phyloP scores from a whole-genome alignment of 495 filamentous ascomycete species.

The Penicillium psychrofluorescens region DNA sequence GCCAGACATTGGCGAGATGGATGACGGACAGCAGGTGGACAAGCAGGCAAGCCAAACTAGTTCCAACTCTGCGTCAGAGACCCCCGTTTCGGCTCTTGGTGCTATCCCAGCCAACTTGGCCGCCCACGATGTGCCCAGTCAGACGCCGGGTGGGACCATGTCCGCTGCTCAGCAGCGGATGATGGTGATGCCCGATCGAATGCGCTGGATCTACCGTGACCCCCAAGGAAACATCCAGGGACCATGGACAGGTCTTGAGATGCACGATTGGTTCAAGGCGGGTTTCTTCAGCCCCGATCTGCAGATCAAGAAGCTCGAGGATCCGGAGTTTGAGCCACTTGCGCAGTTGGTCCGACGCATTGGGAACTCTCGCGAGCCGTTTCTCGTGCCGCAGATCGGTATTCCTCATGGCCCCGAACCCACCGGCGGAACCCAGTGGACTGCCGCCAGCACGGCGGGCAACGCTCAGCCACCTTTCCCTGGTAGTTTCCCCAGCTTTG shows the following conservation, averaged over 20 bases:
- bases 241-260: slow-evolving; percentile 91
- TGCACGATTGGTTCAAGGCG: slow-evolving; percentile 99
- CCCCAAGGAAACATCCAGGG: slow-evolving; percentile 88
- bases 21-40: slow-evolving; percentile 27
- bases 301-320: slow-evolving; percentile 88
- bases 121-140: slow-evolving; percentile 20
- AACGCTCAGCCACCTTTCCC: slow-evolving; percentile 91
- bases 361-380: slow-evolving; percentile 94
- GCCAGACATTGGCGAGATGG: slow-evolving; percentile 44
- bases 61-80: slow-evolving; percentile 33
- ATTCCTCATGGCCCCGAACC: slow-evolving; percentile 74
- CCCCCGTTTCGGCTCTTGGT: slow-evolving; percentile 36
- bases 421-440: slow-evolving; percentile 25
- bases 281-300: slow-evolving; percentile 94
- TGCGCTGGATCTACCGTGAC: slow-evolving; percentile 97
- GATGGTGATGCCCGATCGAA: slow-evolving; percentile 99
- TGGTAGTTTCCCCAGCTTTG: slow-evolving; percentile 89
- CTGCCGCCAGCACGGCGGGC: slow-evolving; percentile 33
- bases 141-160: slow-evolving; percentile 44
- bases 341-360: slow-evolving; percentile 92
- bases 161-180: slow-evolving; percentile 68
- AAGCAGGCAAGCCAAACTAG: slow-evolving; percentile 20
- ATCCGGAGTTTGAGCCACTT: slow-evolving; percentile 89
- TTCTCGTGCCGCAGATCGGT: slow-evolving; percentile 93
- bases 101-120: slow-evolving; percentile 29